Evolutionary conservation across 495 filamentous ascomycete genomes (phyloP), one percentile per base, ranked within the genome.

Genomic region (Pseudomonodictys pantanalensis): DNA sequence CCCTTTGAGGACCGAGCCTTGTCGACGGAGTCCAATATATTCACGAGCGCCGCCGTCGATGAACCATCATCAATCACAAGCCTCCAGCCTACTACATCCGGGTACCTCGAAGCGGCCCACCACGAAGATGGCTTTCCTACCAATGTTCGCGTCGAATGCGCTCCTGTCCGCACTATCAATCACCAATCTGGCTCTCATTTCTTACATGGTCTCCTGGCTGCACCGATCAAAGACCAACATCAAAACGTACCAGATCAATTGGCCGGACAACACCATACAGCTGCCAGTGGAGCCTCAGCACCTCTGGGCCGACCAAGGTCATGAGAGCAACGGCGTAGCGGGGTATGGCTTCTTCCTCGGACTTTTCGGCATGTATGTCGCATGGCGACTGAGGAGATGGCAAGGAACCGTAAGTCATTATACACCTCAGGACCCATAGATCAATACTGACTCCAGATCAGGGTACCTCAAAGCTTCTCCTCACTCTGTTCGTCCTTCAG

Each of bases 321-420:
- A 81, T 52, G 75, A 73, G 1, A 72, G 69, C 47, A 83, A 81
- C 58, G 78, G 74, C 9, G 78, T 78, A 17, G 74, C 77, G 0
- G 79, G 76, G 1, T 80, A 78, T 2, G 77, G 76, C 0, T 70
- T 81, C 23, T 70, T 81, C 8, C 49, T 80, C 3, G 67, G 81
- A 43, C 72, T 77, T n/a, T 69, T 77, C 26, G 75, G 76, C 0
- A 76, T 79, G 1, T 56, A 75, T 28, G 39, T 79, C 12, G 72
- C 74, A 0, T 69, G 79, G 25, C 69, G 55, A 50, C 60, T 75
- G 29, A 71, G 73, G 28, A 50, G 60, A 25, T 22, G 53, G 6
- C 24, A 64, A 1, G 55, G 29, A 11, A 58, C 39, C 45, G 55
- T 64, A 54, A 44, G 20, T 51, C 39, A 32, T 25, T 24, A 38